Evolutionary conservation across 192 early-diverging fungal genomes (phyloP), one percentile per base, ranked within the genome.

Genomic region (Coemansia sp.): DNA sequence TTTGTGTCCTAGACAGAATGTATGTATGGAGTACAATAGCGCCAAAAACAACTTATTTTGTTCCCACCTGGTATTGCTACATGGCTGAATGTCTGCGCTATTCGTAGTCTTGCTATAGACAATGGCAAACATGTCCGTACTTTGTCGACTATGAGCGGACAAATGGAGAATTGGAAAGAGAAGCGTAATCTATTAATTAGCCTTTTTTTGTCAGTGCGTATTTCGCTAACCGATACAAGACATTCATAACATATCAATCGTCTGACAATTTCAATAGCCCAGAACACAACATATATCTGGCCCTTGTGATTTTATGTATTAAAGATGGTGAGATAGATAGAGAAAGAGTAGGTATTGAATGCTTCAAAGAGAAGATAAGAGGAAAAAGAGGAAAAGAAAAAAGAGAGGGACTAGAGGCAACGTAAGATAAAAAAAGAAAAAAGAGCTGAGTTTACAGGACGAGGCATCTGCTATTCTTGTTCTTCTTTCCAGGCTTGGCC

Each of bases 381-480:
- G 27, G 27, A 27, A 27, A 27, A 1, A 60, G 33, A 39, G 40
- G 27, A 53, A n/a, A 10, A 29, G 8, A 47, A 67, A 33, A 24
- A 36, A 50, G n/a, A 22, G 27, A 22, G 40, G 24, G 38, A 67
- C n/a, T 46, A 66, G 53, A 29, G 24, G 20, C 15, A 18, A 33
- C 29, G 39, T 33, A 64, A 64, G 31, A 52, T 7, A 20, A 27
- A 27, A 27, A 27, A n/a, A 27, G 27, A 1, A 27, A 27, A 27
- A 36, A 70, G 52, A 68, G 61, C 58, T 61, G 31, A 27, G 75
- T 52, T 79, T 79, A 83, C 47, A 83, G 72, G 69, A 83, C 69
- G 64, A 74, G 66, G 65, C 81, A 83, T 57, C 71, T 64, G 49
- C 71, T 69, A 69, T 50, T 81, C 68, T 76, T 74, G 70, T 65